phyloP scores from a whole-genome alignment of 768 basidiomycete genomes.

The Russula ochroleuca region DNA sequence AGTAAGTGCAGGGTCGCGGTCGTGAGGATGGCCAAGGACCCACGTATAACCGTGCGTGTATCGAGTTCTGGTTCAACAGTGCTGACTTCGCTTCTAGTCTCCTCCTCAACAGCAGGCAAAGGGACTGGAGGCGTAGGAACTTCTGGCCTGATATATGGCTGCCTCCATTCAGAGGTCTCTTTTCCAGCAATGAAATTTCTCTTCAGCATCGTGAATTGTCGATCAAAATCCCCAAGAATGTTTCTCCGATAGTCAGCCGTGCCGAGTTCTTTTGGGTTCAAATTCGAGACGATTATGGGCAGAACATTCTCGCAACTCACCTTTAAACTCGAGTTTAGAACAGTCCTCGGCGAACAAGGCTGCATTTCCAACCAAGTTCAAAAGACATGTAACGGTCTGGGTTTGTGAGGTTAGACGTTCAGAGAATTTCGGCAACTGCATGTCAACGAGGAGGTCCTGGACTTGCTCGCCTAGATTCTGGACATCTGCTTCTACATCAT shows the following conservation, averaged over 20 bases:
- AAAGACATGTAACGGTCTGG: background rate
- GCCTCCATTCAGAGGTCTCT: background rate
- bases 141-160: conserved; percentile 1
- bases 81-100: conserved; percentile 5
- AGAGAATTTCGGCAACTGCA: conserved; percentile 5
- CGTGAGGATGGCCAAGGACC: background rate
- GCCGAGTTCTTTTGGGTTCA: conserved; percentile 8
- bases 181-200: conserved; percentile 18
- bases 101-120: background rate
- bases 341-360: conserved; percentile 20
- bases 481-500: conserved; percentile 5
- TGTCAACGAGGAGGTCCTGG: conserved; percentile 3
- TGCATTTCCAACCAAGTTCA: conserved; percentile 14
- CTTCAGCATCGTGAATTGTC: conserved; percentile 4
- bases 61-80: conserved; percentile 1
- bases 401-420: conserved; percentile 9
- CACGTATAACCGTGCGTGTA: background rate
- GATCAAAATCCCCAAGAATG: conserved; percentile 7
- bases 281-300: background rate
- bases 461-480: conserved; percentile 12
- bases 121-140: background rate
- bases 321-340: conserved; percentile 12
- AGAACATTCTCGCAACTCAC: background rate
- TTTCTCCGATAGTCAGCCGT: background rate
- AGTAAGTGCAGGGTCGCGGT: background rate